These are phyloP conservation scores for Fusarium beomiforme DNA, from an alignment of 2,329 filamentous ascomycete species.

Conservation along the genomic window DNA sequence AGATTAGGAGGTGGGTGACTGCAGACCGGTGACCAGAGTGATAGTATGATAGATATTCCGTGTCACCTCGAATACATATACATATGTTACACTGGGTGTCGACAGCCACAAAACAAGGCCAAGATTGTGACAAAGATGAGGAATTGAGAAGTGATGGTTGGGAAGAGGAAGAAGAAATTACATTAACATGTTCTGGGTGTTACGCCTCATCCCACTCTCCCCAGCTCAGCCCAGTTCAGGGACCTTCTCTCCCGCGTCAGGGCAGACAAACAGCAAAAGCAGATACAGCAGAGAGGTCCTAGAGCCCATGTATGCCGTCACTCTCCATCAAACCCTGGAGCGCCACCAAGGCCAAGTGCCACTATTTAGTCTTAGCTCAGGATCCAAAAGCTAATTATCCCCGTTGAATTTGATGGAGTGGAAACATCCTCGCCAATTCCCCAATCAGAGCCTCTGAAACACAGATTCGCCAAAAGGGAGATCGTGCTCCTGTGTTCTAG, in stretches of 20 bases:
- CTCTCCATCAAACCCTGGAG: constrained; percentile 29
- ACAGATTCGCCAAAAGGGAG: constrained; percentile 11
- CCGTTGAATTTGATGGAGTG: constrained; percentile 1
- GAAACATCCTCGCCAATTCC: background rate
- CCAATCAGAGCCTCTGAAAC: background rate
- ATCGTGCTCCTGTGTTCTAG: constrained; percentile 8
- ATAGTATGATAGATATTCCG: constrained; percentile 4
- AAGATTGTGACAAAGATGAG: constrained; percentile 14
- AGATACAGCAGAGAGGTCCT: constrained; percentile 5
- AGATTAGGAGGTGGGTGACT: constrained; percentile 7
- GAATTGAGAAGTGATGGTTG: constrained; percentile 9
- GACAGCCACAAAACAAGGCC: background rate
- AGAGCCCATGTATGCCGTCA: constrained; percentile 38
- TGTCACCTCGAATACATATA: constrained; percentile 13
- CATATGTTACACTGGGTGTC: background rate
- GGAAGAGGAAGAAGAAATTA: constrained; percentile 13
- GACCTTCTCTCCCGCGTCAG: background rate
- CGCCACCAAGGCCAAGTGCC: constrained; percentile 34
- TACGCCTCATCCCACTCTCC: constrained; percentile 16
- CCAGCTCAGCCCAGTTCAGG: background rate
- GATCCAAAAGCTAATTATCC: constrained; percentile 8
- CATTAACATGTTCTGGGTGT: constrained; percentile 8
- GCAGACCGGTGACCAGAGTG: constrained; percentile 14
- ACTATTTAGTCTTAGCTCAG: constrained; percentile 28
- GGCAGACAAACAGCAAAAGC: background rate